phyloP scores from a whole-genome alignment of 257 asterid genomes.

The Scutellaria minor region DNA sequence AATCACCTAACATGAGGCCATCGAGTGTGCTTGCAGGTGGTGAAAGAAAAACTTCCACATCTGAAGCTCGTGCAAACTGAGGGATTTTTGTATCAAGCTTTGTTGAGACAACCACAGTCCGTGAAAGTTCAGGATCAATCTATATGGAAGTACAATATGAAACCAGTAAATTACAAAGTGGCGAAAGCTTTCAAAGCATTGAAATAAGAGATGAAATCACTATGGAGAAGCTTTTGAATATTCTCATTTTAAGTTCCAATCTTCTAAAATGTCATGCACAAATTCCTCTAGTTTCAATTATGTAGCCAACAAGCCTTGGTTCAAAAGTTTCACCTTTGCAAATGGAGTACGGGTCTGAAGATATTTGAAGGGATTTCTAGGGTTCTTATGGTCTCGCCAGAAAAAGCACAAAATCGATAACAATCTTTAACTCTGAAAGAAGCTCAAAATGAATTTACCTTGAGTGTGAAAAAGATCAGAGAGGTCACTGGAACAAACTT shows the following conservation, averaged over 20 bases:
- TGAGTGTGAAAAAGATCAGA: neutral
- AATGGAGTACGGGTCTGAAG: neutral
- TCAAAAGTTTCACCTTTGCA: slow-evolving; percentile 24
- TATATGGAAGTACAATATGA: slow-evolving; percentile 38
- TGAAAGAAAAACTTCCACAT: slow-evolving; percentile 96
- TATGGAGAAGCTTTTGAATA: neutral
- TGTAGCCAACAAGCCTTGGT: slow-evolving; percentile 5
- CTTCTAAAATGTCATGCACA: slow-evolving; percentile 9
- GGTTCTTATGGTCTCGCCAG: neutral
- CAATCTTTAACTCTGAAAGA: neutral
- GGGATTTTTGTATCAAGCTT: slow-evolving; percentile 97
- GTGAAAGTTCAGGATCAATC: slow-evolving; percentile 97
- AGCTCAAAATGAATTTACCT: neutral
- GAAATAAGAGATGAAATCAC: slow-evolving; percentile 2
- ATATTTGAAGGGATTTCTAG: neutral
- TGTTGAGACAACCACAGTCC: slow-evolving; percentile 94
- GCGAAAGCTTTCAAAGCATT: slow-evolving; percentile 11
- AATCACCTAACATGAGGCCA: slow-evolving; percentile 95
- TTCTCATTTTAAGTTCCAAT: slow-evolving; percentile 4
- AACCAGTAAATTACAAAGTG: slow-evolving; percentile 17
- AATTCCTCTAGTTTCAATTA: slow-evolving; percentile 2
- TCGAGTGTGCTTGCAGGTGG: slow-evolving; percentile 91
- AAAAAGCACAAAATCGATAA: slow-evolving; percentile 6
- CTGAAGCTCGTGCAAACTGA: slow-evolving; percentile 97
- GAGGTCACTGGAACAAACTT: neutral